Evolutionary conservation across 306 rosid genomes (phyloP).

Genomic region (Sindora glabra): DNA sequence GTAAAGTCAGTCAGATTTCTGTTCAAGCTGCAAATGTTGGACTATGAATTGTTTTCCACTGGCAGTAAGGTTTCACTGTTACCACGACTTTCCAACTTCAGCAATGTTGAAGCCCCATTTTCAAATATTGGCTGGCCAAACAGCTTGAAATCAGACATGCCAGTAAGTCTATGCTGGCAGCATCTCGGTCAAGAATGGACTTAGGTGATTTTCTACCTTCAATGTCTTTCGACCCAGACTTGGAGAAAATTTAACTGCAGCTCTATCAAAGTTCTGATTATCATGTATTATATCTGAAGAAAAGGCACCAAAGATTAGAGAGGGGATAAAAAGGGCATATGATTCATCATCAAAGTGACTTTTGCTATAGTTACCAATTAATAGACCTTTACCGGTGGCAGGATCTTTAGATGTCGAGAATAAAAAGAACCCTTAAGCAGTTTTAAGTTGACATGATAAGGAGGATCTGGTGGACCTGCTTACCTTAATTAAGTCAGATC

Average conservation of each 20-base stretch:
- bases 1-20: constrained; percentile 89
- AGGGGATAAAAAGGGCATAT: constrained; percentile 42
- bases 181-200: not conserved
- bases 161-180: constrained; percentile 15
- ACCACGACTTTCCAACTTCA: constrained; percentile 26
- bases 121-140: constrained; percentile 18
- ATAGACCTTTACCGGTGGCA: constrained; percentile 30
- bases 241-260: constrained; percentile 31
- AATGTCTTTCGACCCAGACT: constrained; percentile 47
- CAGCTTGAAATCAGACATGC: constrained; percentile 21
- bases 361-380: constrained; percentile 36
- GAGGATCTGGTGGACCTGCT: too few relatives aligned
- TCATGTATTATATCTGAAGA: constrained; percentile 44
- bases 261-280: constrained; percentile 26
- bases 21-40: constrained; percentile 46
- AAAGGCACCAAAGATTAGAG: constrained; percentile 40
- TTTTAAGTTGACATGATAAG: constrained; percentile 36
- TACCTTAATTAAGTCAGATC: too few relatives aligned
- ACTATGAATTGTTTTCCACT: constrained; percentile 24
- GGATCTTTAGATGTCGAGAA: constrained; percentile 43
- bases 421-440: constrained; percentile 46
- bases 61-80: constrained; percentile 32
- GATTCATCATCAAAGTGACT: constrained; percentile 44
- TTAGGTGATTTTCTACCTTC: constrained; percentile 26
- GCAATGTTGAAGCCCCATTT: constrained; percentile 26